phyloP scores from a whole-genome alignment of 805 yeast genomes.

The Myxozyma udenii region DNA sequence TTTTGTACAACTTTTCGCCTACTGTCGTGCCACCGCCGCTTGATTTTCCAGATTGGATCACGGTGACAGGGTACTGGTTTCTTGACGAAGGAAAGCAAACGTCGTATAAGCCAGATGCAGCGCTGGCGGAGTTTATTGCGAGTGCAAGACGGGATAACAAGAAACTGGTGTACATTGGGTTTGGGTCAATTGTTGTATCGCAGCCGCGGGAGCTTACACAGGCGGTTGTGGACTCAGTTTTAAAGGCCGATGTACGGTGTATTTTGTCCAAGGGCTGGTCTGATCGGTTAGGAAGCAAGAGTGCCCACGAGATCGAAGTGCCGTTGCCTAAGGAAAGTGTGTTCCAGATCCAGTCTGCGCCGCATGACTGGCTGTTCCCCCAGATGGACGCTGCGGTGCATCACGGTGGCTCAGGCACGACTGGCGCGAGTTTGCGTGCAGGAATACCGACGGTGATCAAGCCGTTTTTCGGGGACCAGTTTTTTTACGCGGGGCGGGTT shows the following conservation, averaged over 20 bases:
- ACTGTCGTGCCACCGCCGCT: slow-evolving; percentile 86
- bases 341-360: slow-evolving; percentile 66
- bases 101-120: slow-evolving; percentile 59
- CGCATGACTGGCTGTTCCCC: slow-evolving; percentile 94
- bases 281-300: slow-evolving; percentile 54
- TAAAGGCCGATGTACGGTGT: slow-evolving; percentile 78
- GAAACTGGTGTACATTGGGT: slow-evolving; percentile 86
- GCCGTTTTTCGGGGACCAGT: slow-evolving; percentile 96
- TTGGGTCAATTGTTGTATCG: slow-evolving; percentile 90
- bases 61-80: slow-evolving; percentile 94
- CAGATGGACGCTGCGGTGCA: slow-evolving; percentile 91
- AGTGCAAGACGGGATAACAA: slow-evolving; percentile 59
- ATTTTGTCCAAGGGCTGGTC: slow-evolving; percentile 95
- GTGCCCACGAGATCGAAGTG: slow-evolving; percentile 40
- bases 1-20: slow-evolving; percentile 85
- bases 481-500: slow-evolving; percentile 81
- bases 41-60: slow-evolving; percentile 94
- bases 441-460: slow-evolving; percentile 88
- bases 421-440: slow-evolving; percentile 83
- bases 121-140: slow-evolving; percentile 55
- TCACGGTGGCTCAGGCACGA: slow-evolving; percentile 96
- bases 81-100: slow-evolving; percentile 58
- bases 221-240: slow-evolving; percentile 75
- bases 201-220: slow-evolving; percentile 74
- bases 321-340: slow-evolving; percentile 62